Evolutionary conservation across 106 monocot genomes (phyloP).

Genomic region (Vanilla planifolia): DNA sequence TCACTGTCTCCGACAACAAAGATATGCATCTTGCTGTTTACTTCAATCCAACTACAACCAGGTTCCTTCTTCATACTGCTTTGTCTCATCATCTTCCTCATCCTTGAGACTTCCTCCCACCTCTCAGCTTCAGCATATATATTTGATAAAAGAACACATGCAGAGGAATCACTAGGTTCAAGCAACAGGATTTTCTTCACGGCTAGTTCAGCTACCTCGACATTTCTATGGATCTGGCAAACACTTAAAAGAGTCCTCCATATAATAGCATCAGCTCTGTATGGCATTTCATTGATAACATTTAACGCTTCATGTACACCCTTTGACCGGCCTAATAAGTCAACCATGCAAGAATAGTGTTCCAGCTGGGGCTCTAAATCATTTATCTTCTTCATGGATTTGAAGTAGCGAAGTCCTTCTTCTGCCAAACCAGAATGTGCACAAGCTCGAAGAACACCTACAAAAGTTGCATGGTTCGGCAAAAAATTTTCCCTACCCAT

Average conservation of each 20-base stretch:
- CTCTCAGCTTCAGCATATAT: constrained; percentile 73
- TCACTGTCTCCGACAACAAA: constrained; percentile 69
- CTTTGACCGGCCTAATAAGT: constrained; percentile 57
- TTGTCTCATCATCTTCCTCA: constrained; percentile 66
- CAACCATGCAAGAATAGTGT: constrained; percentile 94
- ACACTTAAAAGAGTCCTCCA: constrained; percentile 78
- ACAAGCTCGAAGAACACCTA: constrained; percentile 81
- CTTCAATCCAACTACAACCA: constrained; percentile 95
- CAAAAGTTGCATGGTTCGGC: constrained; percentile 80
- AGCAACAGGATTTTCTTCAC: constrained; percentile 32
- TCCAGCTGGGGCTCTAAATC: constrained; percentile 73
- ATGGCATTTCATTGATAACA: constrained; percentile 61
- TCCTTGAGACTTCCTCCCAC: constrained; percentile 62
- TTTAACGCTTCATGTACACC: constrained; percentile 47
- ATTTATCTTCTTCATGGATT: constrained; percentile 47
- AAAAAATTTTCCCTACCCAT: constrained; percentile 55
- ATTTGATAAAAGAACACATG: constrained; percentile 62
- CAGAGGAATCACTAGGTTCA: constrained; percentile 77
- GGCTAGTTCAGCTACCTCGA: constrained; percentile 65
- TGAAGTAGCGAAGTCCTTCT: constrained; percentile 49
- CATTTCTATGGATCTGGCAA: constrained; percentile 52
- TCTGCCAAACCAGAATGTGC: constrained; percentile 65
- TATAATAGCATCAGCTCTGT: constrained; percentile 67
- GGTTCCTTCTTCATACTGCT: constrained; percentile 73
- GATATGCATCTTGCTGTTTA: constrained; percentile 49